Evolutionary conservation across 768 basidiomycete species (phyloP).

Genomic region (Lepiota venenata): DNA sequence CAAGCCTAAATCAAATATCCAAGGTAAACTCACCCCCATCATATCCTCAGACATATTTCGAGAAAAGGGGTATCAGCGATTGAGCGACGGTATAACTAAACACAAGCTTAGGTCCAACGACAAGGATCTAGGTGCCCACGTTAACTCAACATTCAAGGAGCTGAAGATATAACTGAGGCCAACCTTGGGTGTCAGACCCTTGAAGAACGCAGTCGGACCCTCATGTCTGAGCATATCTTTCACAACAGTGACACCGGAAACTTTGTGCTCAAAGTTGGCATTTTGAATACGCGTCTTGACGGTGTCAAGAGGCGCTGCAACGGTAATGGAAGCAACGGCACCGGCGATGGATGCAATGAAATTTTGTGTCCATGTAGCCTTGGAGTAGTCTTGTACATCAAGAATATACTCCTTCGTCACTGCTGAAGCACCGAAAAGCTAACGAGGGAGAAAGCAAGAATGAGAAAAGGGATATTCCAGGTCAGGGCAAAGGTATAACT

Average conservation of each 20-base stretch:
- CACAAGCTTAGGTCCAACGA: conserved; percentile 96
- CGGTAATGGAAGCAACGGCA: conserved; percentile 91
- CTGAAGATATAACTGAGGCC: conserved; percentile 18
- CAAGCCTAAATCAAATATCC: too few species aligned
- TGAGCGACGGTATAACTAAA: conserved; percentile 98
- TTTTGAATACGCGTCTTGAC: conserved; percentile 99
- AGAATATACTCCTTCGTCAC: conserved; percentile 92
- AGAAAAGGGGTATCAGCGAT: conserved; percentile 89
- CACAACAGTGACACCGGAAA: conserved; percentile 75
- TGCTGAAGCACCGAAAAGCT: conserved; percentile 98
- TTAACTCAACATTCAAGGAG: neutral
- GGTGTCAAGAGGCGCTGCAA: conserved; percentile 93
- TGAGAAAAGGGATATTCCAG: neutral
- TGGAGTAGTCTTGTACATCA: conserved; percentile 83
- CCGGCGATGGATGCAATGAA: conserved; percentile 94
- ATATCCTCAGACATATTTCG: conserved; percentile 67
- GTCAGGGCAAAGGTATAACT: conserved; percentile 26
- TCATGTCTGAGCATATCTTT: conserved; percentile 86
- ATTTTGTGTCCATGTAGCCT: conserved; percentile 97
- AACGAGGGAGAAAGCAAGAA: neutral
- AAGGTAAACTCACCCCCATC: neutral
- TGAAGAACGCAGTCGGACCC: conserved; percentile 84
- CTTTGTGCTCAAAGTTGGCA: conserved; percentile 91
- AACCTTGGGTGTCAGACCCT: conserved; percentile 96
- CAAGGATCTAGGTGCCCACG: conserved; percentile 61